Evolutionary conservation across 352 stramenopile genomes (phyloP).

Genomic region (Globisporangium okanoganense): DNA sequence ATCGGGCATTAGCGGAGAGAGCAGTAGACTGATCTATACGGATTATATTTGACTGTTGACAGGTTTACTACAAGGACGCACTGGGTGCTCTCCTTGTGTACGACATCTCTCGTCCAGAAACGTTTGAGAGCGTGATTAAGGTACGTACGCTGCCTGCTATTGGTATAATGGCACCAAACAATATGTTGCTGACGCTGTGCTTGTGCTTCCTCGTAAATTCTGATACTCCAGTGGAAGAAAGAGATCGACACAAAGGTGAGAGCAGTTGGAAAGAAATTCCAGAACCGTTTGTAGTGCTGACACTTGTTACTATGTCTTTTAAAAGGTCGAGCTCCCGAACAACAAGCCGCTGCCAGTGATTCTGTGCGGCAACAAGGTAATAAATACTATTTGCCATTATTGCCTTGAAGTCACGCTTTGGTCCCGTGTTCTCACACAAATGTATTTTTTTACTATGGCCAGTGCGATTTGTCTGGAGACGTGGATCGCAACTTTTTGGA

Average conservation of each 20-base stretch:
- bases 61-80: constrained; percentile 94
- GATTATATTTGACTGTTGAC: not conserved
- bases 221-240: constrained; percentile 89
- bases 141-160: constrained; percentile 18
- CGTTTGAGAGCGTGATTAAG: constrained; percentile 88
- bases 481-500: constrained; percentile 78
- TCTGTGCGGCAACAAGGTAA: constrained; percentile 92
- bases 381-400: too few relatives aligned
- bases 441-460: constrained; percentile 4
- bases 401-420: not conserved
- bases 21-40: not conserved
- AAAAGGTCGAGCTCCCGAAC: constrained; percentile 88
- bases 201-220: not conserved
- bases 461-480: constrained; percentile 85
- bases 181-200: not conserved
- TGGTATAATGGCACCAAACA: not conserved
- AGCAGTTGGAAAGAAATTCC: not conserved
- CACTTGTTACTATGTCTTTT: not conserved
- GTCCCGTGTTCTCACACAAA: not conserved
- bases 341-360: constrained; percentile 89
- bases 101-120: constrained; percentile 89
- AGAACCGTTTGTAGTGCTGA: not conserved
- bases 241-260: constrained; percentile 90
- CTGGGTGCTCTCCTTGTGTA: constrained; percentile 91
- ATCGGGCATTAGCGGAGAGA: not conserved